Conservation (phyloP, 2,329 filamentous ascomycete genomes). For the Sphaerulina musiva region DNA sequence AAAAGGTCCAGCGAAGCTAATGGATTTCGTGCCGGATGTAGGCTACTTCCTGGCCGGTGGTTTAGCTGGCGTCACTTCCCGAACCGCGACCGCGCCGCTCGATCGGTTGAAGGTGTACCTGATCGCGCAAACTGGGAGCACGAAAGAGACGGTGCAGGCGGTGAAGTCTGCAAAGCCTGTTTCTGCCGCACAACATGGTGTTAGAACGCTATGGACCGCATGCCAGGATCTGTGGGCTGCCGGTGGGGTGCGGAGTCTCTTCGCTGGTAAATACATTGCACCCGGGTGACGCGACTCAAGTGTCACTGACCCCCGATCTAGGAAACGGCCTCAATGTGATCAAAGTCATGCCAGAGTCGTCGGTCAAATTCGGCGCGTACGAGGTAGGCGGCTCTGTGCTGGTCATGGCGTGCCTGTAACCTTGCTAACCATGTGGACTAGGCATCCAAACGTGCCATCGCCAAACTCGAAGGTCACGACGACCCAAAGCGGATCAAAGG, state of each 20-base stretch:
- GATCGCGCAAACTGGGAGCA: conserved; percentile 74
- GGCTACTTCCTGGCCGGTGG: conserved; percentile 97
- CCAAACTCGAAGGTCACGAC: conserved; percentile 78
- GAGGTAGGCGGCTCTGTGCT: conserved; percentile 51
- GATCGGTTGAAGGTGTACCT: conserved; percentile 97
- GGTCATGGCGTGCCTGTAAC: background rate
- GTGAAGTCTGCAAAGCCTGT: conserved; percentile 64
- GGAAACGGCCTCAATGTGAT: conserved; percentile 94
- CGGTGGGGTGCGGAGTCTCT: conserved; percentile 81
- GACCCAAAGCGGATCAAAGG: conserved; percentile 73
- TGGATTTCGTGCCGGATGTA: conserved; percentile 68
- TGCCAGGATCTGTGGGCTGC: conserved; percentile 73
- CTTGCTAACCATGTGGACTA: conserved; percentile 27
- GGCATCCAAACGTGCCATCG: conserved; percentile 81
- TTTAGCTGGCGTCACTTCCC: conserved; percentile 86
- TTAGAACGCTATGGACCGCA: conserved; percentile 64
- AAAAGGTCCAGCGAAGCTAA: conserved; percentile 43
- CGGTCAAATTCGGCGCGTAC: conserved; percentile 96
- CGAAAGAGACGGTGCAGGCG: conserved; percentile 55
- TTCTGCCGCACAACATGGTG: conserved; percentile 58
- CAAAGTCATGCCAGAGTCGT: conserved; percentile 98
- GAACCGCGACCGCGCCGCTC: conserved; percentile 90
- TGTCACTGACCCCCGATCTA: conserved; percentile 34
- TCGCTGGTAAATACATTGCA: conserved; percentile 60
- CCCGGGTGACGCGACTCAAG: background rate